A percentile compares a stretch with the other conserved stretches of the same genome.
These are phyloP conservation scores for Crucihimalaya himalaica DNA, from an alignment of 345 rosid genomes.

Conservation along the genomic window DNA sequence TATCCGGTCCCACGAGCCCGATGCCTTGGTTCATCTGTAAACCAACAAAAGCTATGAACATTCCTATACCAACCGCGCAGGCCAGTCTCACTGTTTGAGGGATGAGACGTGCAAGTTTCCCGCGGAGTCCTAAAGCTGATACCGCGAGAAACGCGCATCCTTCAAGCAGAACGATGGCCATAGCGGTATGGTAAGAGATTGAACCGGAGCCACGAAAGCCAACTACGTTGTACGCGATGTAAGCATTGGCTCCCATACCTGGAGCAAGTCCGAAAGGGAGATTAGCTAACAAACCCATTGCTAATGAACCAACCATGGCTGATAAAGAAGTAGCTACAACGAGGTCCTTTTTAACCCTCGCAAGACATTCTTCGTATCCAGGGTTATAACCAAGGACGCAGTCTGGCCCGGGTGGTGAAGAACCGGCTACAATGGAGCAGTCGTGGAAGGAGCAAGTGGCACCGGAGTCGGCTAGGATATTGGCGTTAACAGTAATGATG, in stretches of 20 bases:
- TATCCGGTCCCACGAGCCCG: constrained; percentile 84
- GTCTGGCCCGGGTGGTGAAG: constrained; percentile 44
- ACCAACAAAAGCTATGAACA: constrained; percentile 87
- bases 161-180: constrained; percentile 68
- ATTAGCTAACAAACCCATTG: constrained; percentile 82
- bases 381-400: constrained; percentile 58
- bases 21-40: constrained; percentile 76
- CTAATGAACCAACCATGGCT: constrained; percentile 72
- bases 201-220: constrained; percentile 88
- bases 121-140: constrained; percentile 64
- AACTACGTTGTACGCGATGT: constrained; percentile 71
- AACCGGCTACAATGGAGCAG: constrained; percentile 53
- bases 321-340: constrained; percentile 73
- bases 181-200: constrained; percentile 63
- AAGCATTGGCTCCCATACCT: constrained; percentile 88
- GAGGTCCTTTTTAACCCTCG: constrained; percentile 67
- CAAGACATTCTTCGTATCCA: constrained; percentile 62
- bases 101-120: constrained; percentile 61
- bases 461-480: constrained; percentile 79
- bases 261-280: constrained; percentile 89
- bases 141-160: constrained; percentile 65
- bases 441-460: constrained; percentile 66
- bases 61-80: constrained; percentile 73
- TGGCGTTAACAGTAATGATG: constrained; percentile 84
- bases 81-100: constrained; percentile 67